Conservation (phyloP, 306 rosid genomes). For the Leucaena leucocephala region DNA sequence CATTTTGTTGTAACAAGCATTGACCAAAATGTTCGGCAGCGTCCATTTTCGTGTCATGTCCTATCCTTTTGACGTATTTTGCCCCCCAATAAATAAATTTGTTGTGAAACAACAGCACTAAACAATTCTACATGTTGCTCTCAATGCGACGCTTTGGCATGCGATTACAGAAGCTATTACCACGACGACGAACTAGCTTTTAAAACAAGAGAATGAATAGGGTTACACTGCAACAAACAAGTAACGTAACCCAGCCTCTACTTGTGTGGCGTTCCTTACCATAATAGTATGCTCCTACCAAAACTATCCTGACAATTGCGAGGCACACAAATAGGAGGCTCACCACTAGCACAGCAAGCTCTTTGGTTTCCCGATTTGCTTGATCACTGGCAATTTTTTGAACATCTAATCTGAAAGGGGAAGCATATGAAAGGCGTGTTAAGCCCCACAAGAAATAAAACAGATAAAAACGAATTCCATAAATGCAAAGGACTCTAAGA, state of each 20-base stretch:
- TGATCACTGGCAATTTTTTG: conserved; percentile 58
- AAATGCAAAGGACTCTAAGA: background rate
- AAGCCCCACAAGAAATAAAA: background rate
- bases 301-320: conserved; percentile 62
- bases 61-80: background rate
- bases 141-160: background rate
- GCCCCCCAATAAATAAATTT: background rate
- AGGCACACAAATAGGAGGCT: conserved; percentile 67
- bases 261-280: conserved; percentile 46
- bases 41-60: background rate
- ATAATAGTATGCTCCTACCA: conserved; percentile 45
- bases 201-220: conserved; percentile 57
- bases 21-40: background rate
- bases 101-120: background rate
- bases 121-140: background rate
- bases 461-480: background rate
- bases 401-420: conserved; percentile 59
- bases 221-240: conserved; percentile 66
- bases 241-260: conserved; percentile 69
- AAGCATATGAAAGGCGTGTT: conserved; percentile 17
- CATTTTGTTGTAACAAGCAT: background rate
- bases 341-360: conserved; percentile 66
- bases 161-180: background rate
- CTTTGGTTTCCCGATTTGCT: conserved; percentile 63
- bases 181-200: conserved; percentile 48